phyloP scores from a whole-genome alignment of 805 yeast species.

The Millerozyma miso region DNA sequence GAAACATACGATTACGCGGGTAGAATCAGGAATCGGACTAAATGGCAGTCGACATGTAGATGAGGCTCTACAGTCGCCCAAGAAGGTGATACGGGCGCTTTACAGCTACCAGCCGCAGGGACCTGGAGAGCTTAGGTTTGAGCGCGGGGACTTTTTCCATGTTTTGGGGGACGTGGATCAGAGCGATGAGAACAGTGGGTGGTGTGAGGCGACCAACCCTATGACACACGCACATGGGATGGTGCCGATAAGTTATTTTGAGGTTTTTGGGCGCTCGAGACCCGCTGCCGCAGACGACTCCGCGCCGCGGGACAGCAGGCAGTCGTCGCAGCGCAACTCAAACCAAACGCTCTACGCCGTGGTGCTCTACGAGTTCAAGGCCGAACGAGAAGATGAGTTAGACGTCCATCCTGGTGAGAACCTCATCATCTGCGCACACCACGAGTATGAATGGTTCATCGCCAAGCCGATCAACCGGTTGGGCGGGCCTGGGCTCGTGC shows the following conservation, averaged over 20 bases:
- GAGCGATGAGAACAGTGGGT: slow-evolving; percentile 40
- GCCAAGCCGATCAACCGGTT: slow-evolving; percentile 93
- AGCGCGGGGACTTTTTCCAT: slow-evolving; percentile 84
- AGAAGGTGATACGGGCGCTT: slow-evolving; percentile 78
- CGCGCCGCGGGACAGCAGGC: slow-evolving; percentile 5
- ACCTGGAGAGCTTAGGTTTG: slow-evolving; percentile 74
- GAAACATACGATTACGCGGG: slow-evolving; percentile 30
- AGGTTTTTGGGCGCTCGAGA: slow-evolving; percentile 63
- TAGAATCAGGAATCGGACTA: slow-evolving; percentile 15
- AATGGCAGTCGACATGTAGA: slow-evolving; percentile 13
- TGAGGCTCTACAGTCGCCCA: slow-evolving; percentile 51
- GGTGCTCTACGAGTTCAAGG: slow-evolving; percentile 80
- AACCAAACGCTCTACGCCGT: slow-evolving; percentile 69
- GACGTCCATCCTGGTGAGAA: slow-evolving; percentile 83
- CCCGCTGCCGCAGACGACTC: slow-evolving; percentile 18
- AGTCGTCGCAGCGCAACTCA: slow-evolving; percentile 19
- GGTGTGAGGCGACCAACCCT: slow-evolving; percentile 91
- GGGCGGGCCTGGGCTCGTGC: slow-evolving; percentile 97
- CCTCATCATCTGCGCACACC: slow-evolving; percentile 91
- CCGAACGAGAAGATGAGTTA: slow-evolving; percentile 81
- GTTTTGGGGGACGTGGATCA: slow-evolving; percentile 40
- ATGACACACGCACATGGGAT: slow-evolving; percentile 70
- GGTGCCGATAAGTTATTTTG: slow-evolving; percentile 85
- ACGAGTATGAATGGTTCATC: slow-evolving; percentile 94
- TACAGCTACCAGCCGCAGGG: slow-evolving; percentile 75